These are phyloP conservation scores for Ceratocystis smalleyi DNA, from an alignment of 2,329 filamentous ascomycete species.

Conservation along the genomic window DNA sequence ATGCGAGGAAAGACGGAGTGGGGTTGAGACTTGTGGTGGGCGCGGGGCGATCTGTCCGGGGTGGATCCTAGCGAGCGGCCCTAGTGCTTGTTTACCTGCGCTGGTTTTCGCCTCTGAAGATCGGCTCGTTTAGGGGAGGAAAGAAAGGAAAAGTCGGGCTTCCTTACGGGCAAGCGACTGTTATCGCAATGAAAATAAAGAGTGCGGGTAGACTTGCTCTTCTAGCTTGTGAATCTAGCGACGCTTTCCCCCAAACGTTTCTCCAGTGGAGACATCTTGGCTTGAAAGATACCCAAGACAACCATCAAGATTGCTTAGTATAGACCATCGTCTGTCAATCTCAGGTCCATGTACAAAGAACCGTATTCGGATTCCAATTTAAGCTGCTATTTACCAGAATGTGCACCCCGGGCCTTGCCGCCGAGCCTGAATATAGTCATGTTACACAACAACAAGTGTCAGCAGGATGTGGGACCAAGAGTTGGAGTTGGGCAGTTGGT, in stretches of 20 bases:
- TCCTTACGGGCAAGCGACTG: not conserved
- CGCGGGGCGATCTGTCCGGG: conserved; percentile 1
- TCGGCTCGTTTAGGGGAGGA: not conserved
- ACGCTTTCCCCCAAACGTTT: too few species aligned
- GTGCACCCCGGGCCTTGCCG: not conserved
- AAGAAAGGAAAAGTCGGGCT: not conserved
- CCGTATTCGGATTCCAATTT: too few species aligned
- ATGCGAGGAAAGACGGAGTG: not conserved
- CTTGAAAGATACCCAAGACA: too few species aligned
- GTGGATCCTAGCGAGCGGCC: not conserved
- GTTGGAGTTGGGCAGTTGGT: not conserved
- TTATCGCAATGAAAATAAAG: too few species aligned
- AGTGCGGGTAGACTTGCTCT: too few species aligned
- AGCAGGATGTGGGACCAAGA: not conserved
- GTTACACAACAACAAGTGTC: not conserved
- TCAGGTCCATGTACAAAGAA: too few species aligned
- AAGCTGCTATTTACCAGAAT: too few species aligned
- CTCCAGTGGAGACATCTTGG: too few species aligned
- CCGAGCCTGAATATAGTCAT: not conserved
- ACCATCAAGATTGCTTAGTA: too few species aligned
- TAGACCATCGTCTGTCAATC: too few species aligned
- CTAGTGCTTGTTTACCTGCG: not conserved
- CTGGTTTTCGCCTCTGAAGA: conserved; percentile 1
- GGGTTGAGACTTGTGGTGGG: not conserved
- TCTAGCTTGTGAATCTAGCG: too few species aligned